Base-by-base conservation (phyloP, 768 basidiomycete species). In the Harrya chromipes region DNA sequence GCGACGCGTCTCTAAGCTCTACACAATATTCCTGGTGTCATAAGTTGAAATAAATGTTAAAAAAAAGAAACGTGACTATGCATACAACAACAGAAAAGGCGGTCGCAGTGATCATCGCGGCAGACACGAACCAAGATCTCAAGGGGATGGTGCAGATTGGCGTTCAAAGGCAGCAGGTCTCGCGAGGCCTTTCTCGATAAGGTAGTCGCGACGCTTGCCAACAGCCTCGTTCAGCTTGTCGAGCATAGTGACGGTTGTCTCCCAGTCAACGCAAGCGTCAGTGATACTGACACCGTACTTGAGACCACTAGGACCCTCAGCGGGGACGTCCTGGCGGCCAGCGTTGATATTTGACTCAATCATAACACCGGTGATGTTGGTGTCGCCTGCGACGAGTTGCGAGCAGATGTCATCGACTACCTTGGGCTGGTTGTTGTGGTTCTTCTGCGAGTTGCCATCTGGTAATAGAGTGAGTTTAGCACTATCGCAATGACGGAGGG, bases 391-490 rank as follows among this genome's bases (percentile, higher is more conserved):
- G 6, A 67, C 70, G 46, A 98, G 80, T 70, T 98, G 95, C 3
- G 68, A 70, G 68, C 83, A 84, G 61, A 92, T 79, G 67, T 79
- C 70, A 55, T 81, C 78, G 49, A 90, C 62, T 37, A 92, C 90
- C 57, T 83, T 82, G 16, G 93, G 84, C 69, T 97, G 94, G 71
- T 94, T 95, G 62, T 81, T 80, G 74, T 95, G 89, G 70, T 97
- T 85, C 75, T 98, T 98, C 52, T 84, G 83, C 31, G 94, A 97
- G 77, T 99, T 99, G 26, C 95, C 95, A 63, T 97, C 93, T 86
- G 55, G 29, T 8, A 39, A 49, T 23, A 47, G 10, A 1, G 11
- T 52, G 1, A 35, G 42, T 43, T 17, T 16, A 16, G 7, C 13
- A 14, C n/a, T 19, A 26, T 4, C 4, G 40, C 16, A 19, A 4